Base-by-base conservation (phyloP, 1,139 yeast species). In the Yamadazyma sp. region DNA sequence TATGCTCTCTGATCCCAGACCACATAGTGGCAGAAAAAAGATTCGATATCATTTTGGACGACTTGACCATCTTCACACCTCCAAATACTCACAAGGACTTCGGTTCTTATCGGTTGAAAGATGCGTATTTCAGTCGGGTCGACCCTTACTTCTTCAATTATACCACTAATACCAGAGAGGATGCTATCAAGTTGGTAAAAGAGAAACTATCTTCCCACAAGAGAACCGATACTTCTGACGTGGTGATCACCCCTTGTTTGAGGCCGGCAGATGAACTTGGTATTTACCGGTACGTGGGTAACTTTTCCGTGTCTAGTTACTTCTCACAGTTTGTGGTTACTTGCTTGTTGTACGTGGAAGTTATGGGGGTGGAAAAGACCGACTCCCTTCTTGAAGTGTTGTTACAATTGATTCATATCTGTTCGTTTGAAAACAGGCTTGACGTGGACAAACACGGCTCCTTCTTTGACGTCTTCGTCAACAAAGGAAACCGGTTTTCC, bases 101-200 rank as follows among this genome's bases (percentile, higher is more conserved):
- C 24, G 96, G 97, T 1, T 61, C 73, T 7, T 91, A 86, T 55
- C 64, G 75, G 25, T 66, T 92, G 38, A 87, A 85, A 51, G 78
- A 78, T 2, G 77, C 78, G 44, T 75, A 67, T 45, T 66, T 69
- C 39, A 64, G 61, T 4, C 66, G 73, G 29, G 71, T 91, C 22
- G 91, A 91, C 55, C 95, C 97, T 0, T 91, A 81, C 54, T 91
- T 84, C 58, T 74, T 87, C 46, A 89, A 88, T 52, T 85, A 85
- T 50, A 69, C 87, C 0, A 67, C 94, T 0, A 88, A 89, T 48
- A 81, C 81, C 39, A 77, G 91, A 43, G 96, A 89, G 42, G 96
- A 77, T 41, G 79, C 81, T 10, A 69, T 77, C 17, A 85, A 59
- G 77, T 87, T 42, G 71, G 77, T 59, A 60, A 77, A 79, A 47